Percentiles rank a stretch among this genome's conserved stretches.
These are phyloP conservation scores for Scheffersomyces amazonensis DNA, from an alignment of 805 yeast species.

Conservation along the genomic window DNA sequence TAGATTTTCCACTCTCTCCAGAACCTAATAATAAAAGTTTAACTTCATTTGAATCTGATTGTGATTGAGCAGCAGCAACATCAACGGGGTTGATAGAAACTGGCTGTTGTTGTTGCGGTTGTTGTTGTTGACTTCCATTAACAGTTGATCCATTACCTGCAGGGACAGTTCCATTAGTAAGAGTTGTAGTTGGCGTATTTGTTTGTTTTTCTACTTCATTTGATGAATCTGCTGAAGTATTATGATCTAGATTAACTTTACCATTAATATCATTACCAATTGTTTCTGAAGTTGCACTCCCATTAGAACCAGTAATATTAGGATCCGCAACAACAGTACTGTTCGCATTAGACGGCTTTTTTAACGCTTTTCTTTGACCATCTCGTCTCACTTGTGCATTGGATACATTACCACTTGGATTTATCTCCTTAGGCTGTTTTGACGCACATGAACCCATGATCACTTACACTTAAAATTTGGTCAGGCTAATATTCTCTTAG, in stretches of 20 bases:
- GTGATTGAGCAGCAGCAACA: conserved; percentile 7
- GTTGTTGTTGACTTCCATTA: conserved; percentile 1
- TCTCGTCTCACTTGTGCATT: conserved; percentile 14
- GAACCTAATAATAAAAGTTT: conserved; percentile 82
- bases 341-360: conserved; percentile 1
- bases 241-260: too few species aligned
- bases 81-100: conserved; percentile 7
- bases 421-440: conserved; percentile 10
- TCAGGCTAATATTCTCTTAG: too few species aligned
- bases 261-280: conserved; percentile 4
- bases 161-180: background rate
- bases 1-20: conserved; percentile 83
- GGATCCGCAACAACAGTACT: too few species aligned
- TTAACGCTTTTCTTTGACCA: conserved; percentile 12
- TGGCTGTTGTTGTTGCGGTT: too few species aligned
- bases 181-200: background rate
- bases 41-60: conserved; percentile 39
- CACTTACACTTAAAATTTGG: background rate
- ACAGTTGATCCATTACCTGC: background rate
- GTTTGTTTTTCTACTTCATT: background rate
- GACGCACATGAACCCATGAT: conserved; percentile 24
- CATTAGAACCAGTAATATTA: background rate
- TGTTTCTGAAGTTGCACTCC: conserved; percentile 1
- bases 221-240: background rate
- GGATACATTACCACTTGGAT: conserved; percentile 1